Conservation (phyloP, 768 basidiomycete species). For the Lanmaoa rubissima region DNA sequence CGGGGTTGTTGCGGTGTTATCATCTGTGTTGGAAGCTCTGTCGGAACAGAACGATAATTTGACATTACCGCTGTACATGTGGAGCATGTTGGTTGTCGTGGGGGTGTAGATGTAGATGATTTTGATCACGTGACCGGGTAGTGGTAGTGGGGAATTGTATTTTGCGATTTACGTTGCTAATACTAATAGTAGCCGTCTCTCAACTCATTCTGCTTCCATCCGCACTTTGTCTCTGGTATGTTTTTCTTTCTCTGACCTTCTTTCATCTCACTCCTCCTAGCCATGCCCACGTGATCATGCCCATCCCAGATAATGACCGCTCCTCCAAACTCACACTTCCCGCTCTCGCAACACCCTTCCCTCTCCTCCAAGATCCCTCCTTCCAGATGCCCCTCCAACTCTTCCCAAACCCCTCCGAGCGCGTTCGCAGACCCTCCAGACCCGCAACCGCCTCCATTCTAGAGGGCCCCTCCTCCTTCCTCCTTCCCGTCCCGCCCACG, state of each 20-base stretch:
- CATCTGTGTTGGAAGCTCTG: conserved; percentile 82
- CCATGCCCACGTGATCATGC: conserved; percentile 29
- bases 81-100: conserved; percentile 77
- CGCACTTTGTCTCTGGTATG: neutral
- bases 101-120: conserved; percentile 27
- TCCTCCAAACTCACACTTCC: conserved; percentile 10
- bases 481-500: conserved; percentile 39
- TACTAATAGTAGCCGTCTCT: neutral
- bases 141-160: conserved; percentile 21
- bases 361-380: conserved; percentile 22
- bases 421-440: conserved; percentile 31
- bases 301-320: conserved; percentile 24
- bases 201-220: neutral
- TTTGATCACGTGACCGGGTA: conserved; percentile 26
- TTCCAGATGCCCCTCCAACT: conserved; percentile 36
- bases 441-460: conserved; percentile 46
- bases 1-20: conserved; percentile 54
- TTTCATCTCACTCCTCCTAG: neutral
- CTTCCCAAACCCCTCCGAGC: conserved; percentile 28
- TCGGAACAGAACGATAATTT: conserved; percentile 98
- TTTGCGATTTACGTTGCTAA: neutral
- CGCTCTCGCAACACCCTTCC: conserved; percentile 23
- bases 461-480: conserved; percentile 37
- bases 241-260: neutral
- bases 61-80: conserved; percentile 93